Evolutionary conservation across 2,329 filamentous ascomycete species (phyloP).

Genomic region (Aspergillus pseudoglaucus): DNA sequence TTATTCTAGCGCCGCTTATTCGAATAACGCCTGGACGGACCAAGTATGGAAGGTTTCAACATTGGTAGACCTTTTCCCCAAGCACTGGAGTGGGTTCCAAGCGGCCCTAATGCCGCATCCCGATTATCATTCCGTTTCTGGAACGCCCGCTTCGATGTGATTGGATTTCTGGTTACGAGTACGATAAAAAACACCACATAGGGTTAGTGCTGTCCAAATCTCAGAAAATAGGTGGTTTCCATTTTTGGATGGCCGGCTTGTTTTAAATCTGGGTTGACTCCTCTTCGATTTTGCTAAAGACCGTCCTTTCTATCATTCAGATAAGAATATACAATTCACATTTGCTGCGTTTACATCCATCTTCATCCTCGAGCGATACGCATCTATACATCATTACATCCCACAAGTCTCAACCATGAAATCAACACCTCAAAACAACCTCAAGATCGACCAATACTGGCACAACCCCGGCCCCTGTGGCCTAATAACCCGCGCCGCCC

Average conservation of each 20-base stretch:
- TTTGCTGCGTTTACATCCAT: not conserved
- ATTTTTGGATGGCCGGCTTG: not conserved
- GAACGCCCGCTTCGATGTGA: not conserved
- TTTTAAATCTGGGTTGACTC: not conserved
- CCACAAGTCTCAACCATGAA: not conserved
- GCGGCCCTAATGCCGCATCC: not conserved
- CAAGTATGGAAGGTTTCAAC: not conserved
- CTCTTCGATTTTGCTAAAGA: not conserved
- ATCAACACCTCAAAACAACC: conserved; percentile 23
- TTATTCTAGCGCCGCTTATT: too few relatives aligned
- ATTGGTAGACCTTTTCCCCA: not conserved
- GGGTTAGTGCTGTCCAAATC: not conserved
- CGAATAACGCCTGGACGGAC: not conserved
- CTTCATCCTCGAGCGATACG: not conserved
- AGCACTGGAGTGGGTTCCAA: not conserved
- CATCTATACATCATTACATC: not conserved
- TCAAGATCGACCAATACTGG: conserved; percentile 58
- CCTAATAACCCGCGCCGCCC: conserved; percentile 3
- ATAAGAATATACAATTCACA: too few relatives aligned
- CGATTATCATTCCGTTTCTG: not conserved
- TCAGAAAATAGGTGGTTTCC: not conserved
- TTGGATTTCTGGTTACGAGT: not conserved
- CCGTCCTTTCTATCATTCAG: not conserved
- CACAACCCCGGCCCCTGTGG: conserved; percentile 7
- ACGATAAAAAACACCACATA: not conserved